phyloP scores from a whole-genome alignment of 1,139 yeast genomes.

The Lodderomyces elongisporus region DNA sequence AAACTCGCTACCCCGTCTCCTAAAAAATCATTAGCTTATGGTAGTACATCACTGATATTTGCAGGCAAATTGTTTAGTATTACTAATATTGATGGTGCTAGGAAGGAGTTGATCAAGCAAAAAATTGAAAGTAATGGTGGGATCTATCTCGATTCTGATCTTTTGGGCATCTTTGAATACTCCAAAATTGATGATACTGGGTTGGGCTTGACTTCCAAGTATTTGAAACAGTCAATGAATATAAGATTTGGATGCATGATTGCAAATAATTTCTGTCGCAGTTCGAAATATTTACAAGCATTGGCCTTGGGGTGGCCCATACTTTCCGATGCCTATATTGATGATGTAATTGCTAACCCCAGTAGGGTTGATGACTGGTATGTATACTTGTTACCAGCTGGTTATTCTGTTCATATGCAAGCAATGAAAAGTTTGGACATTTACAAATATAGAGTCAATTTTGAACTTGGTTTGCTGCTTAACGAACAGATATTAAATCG shows the following conservation, averaged over 20 bases:
- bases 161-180: conserved; percentile 30
- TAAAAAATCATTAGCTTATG: neutral
- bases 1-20: conserved; percentile 3
- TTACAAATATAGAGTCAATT: conserved; percentile 31
- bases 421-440: conserved; percentile 40
- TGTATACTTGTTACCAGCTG: conserved; percentile 67
- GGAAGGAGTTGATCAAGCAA: conserved; percentile 29
- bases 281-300: conserved; percentile 76
- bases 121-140: conserved; percentile 52
- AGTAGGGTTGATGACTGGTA: conserved; percentile 35
- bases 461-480: conserved; percentile 20
- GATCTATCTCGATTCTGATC: conserved; percentile 42
- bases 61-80: conserved; percentile 31
- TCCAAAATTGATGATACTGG: neutral
- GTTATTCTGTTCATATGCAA: conserved; percentile 43
- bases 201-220: conserved; percentile 4
- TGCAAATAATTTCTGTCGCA: conserved; percentile 54
- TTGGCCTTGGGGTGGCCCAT: conserved; percentile 92
- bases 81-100: conserved; percentile 34
- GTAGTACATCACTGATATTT: conserved; percentile 13
- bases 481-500: conserved; percentile 38
- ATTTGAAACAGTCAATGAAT: conserved; percentile 15
- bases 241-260: conserved; percentile 61
- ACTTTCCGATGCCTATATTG: conserved; percentile 54
- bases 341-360: conserved; percentile 40